Evolutionary conservation across 257 asterid genomes (phyloP).

Genomic region (Fraxinus excelsior): DNA sequence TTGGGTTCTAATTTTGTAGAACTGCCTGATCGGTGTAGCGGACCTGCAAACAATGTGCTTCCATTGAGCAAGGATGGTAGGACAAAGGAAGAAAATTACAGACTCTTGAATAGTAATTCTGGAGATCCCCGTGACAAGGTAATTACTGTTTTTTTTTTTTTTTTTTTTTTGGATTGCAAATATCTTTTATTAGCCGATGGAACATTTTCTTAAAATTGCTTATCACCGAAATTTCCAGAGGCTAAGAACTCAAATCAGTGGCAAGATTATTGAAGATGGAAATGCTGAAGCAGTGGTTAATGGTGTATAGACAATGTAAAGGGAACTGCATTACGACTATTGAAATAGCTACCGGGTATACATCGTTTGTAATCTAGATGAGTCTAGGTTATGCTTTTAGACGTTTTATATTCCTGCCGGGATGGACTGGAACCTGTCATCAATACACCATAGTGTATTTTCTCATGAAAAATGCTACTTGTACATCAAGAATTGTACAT

Average conservation of each 20-base stretch:
- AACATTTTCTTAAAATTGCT: conserved; percentile 11
- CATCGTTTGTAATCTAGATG: conserved; percentile 36
- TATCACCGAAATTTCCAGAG: conserved; percentile 47
- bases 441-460: conserved; percentile 31
- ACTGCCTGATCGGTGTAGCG: conserved; percentile 77
- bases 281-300: conserved; percentile 70
- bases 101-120: conserved; percentile 72
- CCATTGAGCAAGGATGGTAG: conserved; percentile 73
- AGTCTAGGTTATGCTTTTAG: conserved; percentile 28
- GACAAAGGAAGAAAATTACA: conserved; percentile 78
- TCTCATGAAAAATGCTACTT: too few relatives aligned
- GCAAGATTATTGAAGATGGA: conserved; percentile 85
- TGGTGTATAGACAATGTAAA: conserved; percentile 42
- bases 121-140: conserved; percentile 85
- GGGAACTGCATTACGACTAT: neutral
- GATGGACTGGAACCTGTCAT: conserved; percentile 20
- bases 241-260: conserved; percentile 87
- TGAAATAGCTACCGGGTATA: conserved; percentile 17
- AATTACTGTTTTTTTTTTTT: too few relatives aligned
- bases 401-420: conserved; percentile 16
- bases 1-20: conserved; percentile 42
- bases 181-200: neutral
- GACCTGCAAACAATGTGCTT: conserved; percentile 55
- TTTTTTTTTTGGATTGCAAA: neutral
- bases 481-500: too few relatives aligned